Conservation (phyloP, 441 rosid genomes). For the Bocquillonia castaneifolia region DNA sequence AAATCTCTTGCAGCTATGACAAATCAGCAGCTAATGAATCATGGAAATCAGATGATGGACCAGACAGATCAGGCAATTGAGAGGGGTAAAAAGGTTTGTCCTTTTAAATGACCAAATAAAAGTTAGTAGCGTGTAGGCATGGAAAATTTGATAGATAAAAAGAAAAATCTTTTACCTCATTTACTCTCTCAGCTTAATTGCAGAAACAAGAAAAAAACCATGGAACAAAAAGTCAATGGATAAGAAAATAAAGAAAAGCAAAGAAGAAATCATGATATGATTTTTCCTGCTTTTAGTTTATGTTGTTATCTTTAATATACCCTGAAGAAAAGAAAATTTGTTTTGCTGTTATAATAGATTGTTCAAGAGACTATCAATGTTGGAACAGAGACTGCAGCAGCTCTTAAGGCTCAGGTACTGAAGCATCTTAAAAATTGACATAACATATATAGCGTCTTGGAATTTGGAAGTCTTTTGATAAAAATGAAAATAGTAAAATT, state of each 20-base stretch:
- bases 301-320: neutral
- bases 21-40: slow-evolving; percentile 73
- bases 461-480: slow-evolving; percentile 8
- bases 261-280: neutral
- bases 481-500: neutral
- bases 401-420: slow-evolving; percentile 89
- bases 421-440: slow-evolving; percentile 13
- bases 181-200: neutral
- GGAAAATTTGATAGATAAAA: neutral
- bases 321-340: slow-evolving; percentile 9
- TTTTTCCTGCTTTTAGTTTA: neutral
- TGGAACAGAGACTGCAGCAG: slow-evolving; percentile 90
- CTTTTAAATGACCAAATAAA: neutral
- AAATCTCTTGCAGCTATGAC: slow-evolving; percentile 64
- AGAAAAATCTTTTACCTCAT: neutral
- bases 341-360: slow-evolving; percentile 37
- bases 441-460: slow-evolving; percentile 6
- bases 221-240: neutral
- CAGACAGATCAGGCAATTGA: slow-evolving; percentile 95
- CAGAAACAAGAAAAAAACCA: neutral
- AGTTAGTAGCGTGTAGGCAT: neutral
- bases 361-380: slow-evolving; percentile 91
- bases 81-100: slow-evolving; percentile 72
- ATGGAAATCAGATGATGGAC: slow-evolving; percentile 81
- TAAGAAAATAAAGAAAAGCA: neutral